Evolutionary conservation across 441 rosid species (phyloP), one percentile per base, ranked within the genome.

Genomic region (Croton laevigatus): DNA sequence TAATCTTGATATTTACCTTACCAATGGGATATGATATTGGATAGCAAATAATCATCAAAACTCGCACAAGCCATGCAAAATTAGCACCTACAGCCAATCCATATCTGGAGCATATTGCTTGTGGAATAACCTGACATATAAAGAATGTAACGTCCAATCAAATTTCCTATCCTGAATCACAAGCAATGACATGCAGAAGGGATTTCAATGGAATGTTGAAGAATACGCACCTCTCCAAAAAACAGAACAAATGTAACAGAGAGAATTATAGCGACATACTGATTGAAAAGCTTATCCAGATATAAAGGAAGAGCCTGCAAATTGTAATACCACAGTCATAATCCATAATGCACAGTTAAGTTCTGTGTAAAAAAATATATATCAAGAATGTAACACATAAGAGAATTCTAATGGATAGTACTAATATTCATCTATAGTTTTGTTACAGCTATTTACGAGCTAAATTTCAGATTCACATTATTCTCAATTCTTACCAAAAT

Each of bases 11-110:
- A 37, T 59, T 73, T 81, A 92, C 98, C 96, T 89, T 95, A 53
- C 97, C 99, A 66, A 95, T 85, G n/a, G 99, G 99, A 79, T 81
- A 95, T 37, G 99, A 86, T 65, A 93, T 87, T 45, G 99, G 99
- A 75, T 86, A 95, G 83, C 96, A 91, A 52, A 93, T 75, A n/a
- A 85, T 73, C 99, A 95, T 91, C 71, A 95, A 80, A 81, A 95
- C 68, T 22, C 88, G 82, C 59, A 95, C 99, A 75, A 95, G 94
- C 93, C 89, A 85, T 3, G 83, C 86, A 72, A 95, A 85, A 77
- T 91, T 93, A 0, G 99, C 89, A 75, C 99, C 99, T 0, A 95
- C 97, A 0, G 99, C 95, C 20, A 95, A 92, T 53, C 99, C 99
- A 78, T 95, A 95, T 85, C 98, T 84, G 3, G 96, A 78, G 71